phyloP scores from a whole-genome alignment of 805 yeast species.

The Wilhelminamyces savonicus region DNA sequence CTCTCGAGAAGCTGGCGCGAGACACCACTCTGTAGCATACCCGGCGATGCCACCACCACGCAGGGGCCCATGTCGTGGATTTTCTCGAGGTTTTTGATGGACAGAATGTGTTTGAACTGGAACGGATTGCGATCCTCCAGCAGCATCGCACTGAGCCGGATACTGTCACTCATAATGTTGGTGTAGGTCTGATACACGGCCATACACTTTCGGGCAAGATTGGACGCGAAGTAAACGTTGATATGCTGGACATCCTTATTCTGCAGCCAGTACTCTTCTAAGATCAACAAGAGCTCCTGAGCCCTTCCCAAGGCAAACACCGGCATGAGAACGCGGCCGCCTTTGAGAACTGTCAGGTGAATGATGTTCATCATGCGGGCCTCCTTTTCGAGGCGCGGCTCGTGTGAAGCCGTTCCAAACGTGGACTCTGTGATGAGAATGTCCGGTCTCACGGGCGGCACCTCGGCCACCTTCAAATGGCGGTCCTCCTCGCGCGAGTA shows the following conservation, averaged over 20 bases:
- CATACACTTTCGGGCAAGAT: slow-evolving; percentile 91
- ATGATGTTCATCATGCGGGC: slow-evolving; percentile 71
- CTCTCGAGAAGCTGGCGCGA: slow-evolving; percentile 85
- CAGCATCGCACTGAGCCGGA: slow-evolving; percentile 51
- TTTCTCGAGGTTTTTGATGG: slow-evolving; percentile 70
- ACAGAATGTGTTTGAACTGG: slow-evolving; percentile 77
- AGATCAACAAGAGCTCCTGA: slow-evolving; percentile 81
- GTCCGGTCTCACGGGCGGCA: slow-evolving; percentile 84
- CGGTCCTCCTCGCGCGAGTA: slow-evolving; percentile 94
- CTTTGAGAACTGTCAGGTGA: slow-evolving; percentile 76
- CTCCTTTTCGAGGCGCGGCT: slow-evolving; percentile 84
- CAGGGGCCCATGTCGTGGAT: slow-evolving; percentile 94
- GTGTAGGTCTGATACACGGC: slow-evolving; percentile 96
- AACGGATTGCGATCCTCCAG: slow-evolving; percentile 63
- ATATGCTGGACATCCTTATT: slow-evolving; percentile 78
- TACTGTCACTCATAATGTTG: slow-evolving; percentile 93
- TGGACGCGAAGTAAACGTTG: slow-evolving; percentile 86
- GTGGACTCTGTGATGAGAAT: slow-evolving; percentile 91
- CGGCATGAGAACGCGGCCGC: slow-evolving; percentile 89
- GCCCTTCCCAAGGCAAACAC: slow-evolving; percentile 97
- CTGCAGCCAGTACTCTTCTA: slow-evolving; percentile 91
- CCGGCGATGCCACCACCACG: slow-evolving; percentile 95
- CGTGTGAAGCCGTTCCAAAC: slow-evolving; percentile 96
- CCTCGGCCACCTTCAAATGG: slow-evolving; percentile 91
- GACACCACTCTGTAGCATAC: slow-evolving; percentile 96